A percentile compares a stretch with the other conserved stretches of the same genome.
Evolutionary conservation across 805 yeast genomes (phyloP).

Genomic region (Alloascoidea hylecoeti): DNA sequence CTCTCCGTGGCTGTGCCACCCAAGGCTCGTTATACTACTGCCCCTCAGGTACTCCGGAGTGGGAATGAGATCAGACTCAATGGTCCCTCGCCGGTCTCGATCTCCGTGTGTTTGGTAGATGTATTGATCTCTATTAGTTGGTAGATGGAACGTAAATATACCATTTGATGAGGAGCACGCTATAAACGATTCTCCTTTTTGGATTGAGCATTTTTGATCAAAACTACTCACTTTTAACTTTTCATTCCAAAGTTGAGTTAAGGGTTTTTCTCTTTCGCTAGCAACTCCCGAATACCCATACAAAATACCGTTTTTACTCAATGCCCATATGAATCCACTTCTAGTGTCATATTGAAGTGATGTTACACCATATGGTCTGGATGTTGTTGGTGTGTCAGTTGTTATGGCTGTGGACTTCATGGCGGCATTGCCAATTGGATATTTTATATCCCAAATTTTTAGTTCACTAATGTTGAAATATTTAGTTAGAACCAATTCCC

Average conservation of each 20-base stretch:
- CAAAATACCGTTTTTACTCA: background rate
- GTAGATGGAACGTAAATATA: background rate
- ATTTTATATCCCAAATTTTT: background rate
- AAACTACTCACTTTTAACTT: background rate
- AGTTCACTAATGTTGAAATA: background rate
- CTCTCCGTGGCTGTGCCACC: background rate
- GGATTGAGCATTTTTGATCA: background rate
- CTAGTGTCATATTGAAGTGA: background rate
- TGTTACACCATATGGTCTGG: background rate
- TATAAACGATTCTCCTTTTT: background rate
- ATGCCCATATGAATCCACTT: background rate
- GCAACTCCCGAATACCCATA: conserved; percentile 1
- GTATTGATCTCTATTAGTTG: background rate
- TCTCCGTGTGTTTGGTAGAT: background rate
- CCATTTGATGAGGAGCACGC: conserved; percentile 1
- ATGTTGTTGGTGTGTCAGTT: background rate
- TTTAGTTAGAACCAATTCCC: background rate
- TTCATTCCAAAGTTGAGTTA: background rate
- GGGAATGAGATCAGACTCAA: background rate
- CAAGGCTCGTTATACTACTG: background rate
- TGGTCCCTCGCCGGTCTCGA: background rate
- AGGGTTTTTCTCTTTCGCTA: background rate
- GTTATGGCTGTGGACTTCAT: background rate
- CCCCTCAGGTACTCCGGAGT: background rate
- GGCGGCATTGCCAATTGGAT: background rate